Conservation (phyloP, 805 yeast species). For the Ogataea trehaloabstinens region DNA sequence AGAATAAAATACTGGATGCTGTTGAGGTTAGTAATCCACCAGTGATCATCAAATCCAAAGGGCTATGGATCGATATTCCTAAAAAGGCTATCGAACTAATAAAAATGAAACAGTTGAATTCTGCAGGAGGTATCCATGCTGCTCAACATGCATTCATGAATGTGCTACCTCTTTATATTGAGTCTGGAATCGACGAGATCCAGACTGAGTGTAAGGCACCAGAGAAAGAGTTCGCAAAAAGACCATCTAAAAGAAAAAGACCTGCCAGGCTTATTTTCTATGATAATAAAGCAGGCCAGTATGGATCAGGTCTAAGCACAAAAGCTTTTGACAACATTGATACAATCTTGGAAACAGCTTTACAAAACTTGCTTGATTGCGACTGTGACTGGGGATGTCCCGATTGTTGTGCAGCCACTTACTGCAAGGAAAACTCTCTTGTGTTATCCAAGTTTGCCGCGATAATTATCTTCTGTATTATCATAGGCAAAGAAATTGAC, state of each 20-base stretch:
- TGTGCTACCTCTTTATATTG: conserved; percentile 68
- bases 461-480: conserved; percentile 56
- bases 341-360: conserved; percentile 58
- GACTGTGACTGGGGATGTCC: conserved; percentile 72
- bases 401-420: conserved; percentile 78
- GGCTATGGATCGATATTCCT: conserved; percentile 92
- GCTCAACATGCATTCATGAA: conserved; percentile 90
- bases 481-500: conserved; percentile 55
- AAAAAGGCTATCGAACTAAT: conserved; percentile 57
- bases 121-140: conserved; percentile 95
- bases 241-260: conserved; percentile 68
- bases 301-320: conserved; percentile 76
- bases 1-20: conserved; percentile 81
- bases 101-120: conserved; percentile 53
- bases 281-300: conserved; percentile 78
- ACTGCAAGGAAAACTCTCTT: conserved; percentile 75
- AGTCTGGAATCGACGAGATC: conserved; percentile 74
- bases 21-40: conserved; percentile 93
- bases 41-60: conserved; percentile 62
- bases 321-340: conserved; percentile 80
- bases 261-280: conserved; percentile 86
- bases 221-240: conserved; percentile 84
- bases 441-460: conserved; percentile 91
- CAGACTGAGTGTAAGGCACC: conserved; percentile 97
- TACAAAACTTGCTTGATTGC: conserved; percentile 60